Evolutionary conservation across 257 asterid genomes (phyloP).

Genomic region (Ballota nigra): DNA sequence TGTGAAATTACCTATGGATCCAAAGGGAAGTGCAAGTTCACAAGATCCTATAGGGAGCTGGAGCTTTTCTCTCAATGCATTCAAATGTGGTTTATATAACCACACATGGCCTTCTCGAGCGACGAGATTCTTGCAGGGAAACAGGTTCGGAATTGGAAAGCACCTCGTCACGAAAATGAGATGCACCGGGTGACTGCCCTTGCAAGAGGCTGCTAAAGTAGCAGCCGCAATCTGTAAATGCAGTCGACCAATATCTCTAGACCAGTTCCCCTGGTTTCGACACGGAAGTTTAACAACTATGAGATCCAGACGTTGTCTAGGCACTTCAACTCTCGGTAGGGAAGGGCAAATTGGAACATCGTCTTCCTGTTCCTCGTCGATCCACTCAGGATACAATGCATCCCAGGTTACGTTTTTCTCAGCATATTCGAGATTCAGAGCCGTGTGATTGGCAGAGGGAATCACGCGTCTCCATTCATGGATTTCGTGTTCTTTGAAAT

Average conservation of each 20-base stretch:
- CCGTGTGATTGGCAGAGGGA: constrained; percentile 47
- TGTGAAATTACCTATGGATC: constrained; percentile 44
- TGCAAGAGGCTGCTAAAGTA: constrained; percentile 52
- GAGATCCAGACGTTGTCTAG: constrained; percentile 60
- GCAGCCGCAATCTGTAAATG: constrained; percentile 81
- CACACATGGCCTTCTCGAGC: constrained; percentile 48
- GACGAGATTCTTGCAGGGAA: constrained; percentile 58
- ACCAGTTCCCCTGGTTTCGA: constrained; percentile 71
- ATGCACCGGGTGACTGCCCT: constrained; percentile 53
- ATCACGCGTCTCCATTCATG: constrained; percentile 45
- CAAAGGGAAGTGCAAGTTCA: constrained; percentile 83
- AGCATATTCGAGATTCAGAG: constrained; percentile 46
- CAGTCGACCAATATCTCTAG: constrained; percentile 70
- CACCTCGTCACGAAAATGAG: constrained; percentile 58
- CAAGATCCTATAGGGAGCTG: constrained; percentile 85
- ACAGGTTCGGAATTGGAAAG: constrained; percentile 69
- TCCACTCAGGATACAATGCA: constrained; percentile 80
- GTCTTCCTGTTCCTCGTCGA: constrained; percentile 81
- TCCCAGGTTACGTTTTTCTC: constrained; percentile 74
- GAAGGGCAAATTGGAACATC: constrained; percentile 76
- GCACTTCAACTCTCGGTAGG: constrained; percentile 52
- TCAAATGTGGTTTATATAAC: constrained; percentile 61
- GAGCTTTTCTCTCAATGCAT: constrained; percentile 50
- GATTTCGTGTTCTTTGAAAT: constrained; percentile 61
- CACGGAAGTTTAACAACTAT: constrained; percentile 82